These are phyloP conservation scores for Ecytonucleospora hepatopenaei DNA, from an alignment of 371 early-diverging fungal species.

Conservation along the genomic window DNA sequence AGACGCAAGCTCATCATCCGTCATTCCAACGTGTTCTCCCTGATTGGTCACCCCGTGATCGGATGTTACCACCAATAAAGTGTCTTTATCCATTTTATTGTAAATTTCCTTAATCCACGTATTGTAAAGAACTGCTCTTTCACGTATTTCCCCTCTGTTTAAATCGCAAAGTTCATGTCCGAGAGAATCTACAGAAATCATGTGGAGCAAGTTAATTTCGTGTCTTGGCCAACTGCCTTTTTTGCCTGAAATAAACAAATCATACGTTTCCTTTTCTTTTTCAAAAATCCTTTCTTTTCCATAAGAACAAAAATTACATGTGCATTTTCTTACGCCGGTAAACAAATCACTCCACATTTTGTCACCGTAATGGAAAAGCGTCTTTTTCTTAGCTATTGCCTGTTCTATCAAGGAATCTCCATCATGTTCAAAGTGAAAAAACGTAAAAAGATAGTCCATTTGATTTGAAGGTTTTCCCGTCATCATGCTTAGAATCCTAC, in stretches of 20 bases:
- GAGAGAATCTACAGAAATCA: slow-evolving; percentile 44
- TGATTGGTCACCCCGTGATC: slow-evolving; percentile 95
- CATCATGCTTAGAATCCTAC: slow-evolving; percentile 39
- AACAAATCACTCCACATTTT: slow-evolving; percentile 50
- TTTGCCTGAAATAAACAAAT: slow-evolving; percentile 23
- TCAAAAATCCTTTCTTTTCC: slow-evolving; percentile 9
- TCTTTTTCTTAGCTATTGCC: slow-evolving; percentile 12
- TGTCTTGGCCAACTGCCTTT: too few relatives aligned
- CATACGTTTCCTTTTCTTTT: slow-evolving; percentile 39
- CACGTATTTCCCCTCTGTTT: slow-evolving; percentile 67
- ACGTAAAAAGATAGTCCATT: slow-evolving; percentile 38
- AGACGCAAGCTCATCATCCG: slow-evolving; percentile 62
- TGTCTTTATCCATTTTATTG: slow-evolving; percentile 65
- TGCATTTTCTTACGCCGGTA: slow-evolving; percentile 24
- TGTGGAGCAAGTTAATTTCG: slow-evolving; percentile 29
- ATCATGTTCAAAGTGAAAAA: slow-evolving; percentile 16
- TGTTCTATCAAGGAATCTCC: slow-evolving; percentile 41
- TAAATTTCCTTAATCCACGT: slow-evolving; percentile 62
- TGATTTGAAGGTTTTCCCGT: slow-evolving; percentile 52
- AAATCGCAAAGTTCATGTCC: slow-evolving; percentile 46
- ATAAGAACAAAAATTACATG: slow-evolving; percentile 19
- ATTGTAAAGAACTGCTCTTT: slow-evolving; percentile 71
- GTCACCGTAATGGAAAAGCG: slow-evolving; percentile 53
- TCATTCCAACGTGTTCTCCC: slow-evolving; percentile 93
- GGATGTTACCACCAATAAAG: slow-evolving; percentile 77